phyloP scores from a whole-genome alignment of 2,329 filamentous ascomycete species.

The Corinectria fuckeliana region DNA sequence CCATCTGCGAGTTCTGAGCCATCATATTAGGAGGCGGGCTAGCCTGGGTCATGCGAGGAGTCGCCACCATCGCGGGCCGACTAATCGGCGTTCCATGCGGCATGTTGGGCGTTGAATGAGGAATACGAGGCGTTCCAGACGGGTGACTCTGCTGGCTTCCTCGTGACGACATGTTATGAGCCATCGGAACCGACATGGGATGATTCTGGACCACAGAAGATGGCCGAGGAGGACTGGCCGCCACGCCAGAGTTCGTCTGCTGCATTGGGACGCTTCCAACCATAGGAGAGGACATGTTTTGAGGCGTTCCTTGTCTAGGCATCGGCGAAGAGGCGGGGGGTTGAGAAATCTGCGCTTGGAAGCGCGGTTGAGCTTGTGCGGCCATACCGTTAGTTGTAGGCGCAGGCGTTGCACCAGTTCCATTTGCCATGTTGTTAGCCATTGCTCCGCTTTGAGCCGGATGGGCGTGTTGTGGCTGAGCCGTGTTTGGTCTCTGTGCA shows the following conservation, averaged over 20 bases:
- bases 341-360: constrained; percentile 65
- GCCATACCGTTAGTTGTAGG: constrained; percentile 48
- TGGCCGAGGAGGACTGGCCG: constrained; percentile 70
- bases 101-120: constrained; percentile 66
- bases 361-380: constrained; percentile 53
- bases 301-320: constrained; percentile 67
- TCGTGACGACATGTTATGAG: constrained; percentile 67
- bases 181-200: constrained; percentile 65
- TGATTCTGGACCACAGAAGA: constrained; percentile 69
- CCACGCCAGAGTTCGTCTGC: constrained; percentile 70
- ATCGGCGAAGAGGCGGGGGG: constrained; percentile 72
- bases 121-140: constrained; percentile 68
- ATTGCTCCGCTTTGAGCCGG: constrained; percentile 46
- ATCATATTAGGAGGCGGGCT: constrained; percentile 68
- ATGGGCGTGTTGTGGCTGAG: constrained; percentile 44
- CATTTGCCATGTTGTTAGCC: constrained; percentile 48
- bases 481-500: constrained; percentile 33
- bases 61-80: constrained; percentile 58
- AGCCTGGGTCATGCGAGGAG: constrained; percentile 67
- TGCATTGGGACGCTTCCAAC: constrained; percentile 69
- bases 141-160: constrained; percentile 72
- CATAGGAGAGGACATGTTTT: constrained; percentile 70
- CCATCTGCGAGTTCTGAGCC: constrained; percentile 62
- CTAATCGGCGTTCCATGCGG: constrained; percentile 65
- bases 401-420: constrained; percentile 45